A percentile compares a stretch with the other conserved stretches of the same genome.
phyloP scores from a whole-genome alignment of 495 filamentous ascomycete species.

The Neurospora terricola region DNA sequence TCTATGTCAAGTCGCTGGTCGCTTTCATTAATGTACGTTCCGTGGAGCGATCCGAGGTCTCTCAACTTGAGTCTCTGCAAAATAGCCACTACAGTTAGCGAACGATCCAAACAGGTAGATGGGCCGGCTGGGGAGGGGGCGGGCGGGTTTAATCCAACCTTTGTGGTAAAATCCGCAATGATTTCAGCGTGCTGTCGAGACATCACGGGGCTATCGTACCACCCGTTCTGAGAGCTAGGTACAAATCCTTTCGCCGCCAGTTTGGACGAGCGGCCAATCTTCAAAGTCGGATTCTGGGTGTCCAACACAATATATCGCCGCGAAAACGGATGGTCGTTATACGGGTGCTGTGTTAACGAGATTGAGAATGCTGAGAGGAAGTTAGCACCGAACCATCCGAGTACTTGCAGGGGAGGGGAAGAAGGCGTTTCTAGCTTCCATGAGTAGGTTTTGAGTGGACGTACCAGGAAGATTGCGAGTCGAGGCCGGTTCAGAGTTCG shows the following conservation, averaged over 20 bases:
- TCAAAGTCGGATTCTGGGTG: conserved; percentile 9
- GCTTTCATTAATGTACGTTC: conserved; percentile 35
- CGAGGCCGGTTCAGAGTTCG: background rate
- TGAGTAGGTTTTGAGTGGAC: background rate
- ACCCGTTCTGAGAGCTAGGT: conserved; percentile 47
- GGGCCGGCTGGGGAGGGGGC: conserved; percentile 1
- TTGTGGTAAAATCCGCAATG: conserved; percentile 26
- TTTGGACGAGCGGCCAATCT: conserved; percentile 33
- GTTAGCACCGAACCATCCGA: background rate
- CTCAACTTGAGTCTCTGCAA: conserved; percentile 31
- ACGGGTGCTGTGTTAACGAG: background rate
- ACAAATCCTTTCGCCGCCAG: conserved; percentile 28
- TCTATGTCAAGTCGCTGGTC: conserved; percentile 4
- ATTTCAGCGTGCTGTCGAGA: conserved; percentile 68
- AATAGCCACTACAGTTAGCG: conserved; percentile 1
- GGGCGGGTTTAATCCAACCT: conserved; percentile 31
- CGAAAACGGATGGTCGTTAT: conserved; percentile 2
- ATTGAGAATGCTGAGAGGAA: background rate
- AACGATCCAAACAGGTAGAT: background rate
- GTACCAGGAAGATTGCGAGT: background rate
- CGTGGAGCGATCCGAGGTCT: conserved; percentile 49
- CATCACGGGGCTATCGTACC: conserved; percentile 74
- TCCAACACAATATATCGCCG: conserved; percentile 23
- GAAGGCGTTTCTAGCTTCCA: background rate
- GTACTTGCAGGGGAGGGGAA: background rate